A percentile compares a stretch with the other conserved stretches of the same genome.
Evolutionary conservation across 345 rosid species (phyloP).

Genomic region (Gynandropsis gynandra): DNA sequence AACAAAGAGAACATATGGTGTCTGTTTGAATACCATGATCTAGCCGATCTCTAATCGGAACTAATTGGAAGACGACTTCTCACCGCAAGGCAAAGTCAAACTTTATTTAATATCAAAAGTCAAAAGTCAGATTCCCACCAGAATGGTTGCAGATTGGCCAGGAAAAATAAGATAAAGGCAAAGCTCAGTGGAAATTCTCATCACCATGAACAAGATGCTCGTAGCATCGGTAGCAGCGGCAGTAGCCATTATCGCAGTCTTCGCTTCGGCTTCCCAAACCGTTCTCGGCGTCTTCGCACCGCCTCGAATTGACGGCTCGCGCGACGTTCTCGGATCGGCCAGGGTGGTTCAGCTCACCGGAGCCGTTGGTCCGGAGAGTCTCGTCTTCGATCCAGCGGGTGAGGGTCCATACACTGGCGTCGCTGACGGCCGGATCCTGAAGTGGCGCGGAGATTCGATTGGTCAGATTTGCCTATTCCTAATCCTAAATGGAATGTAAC

Average conservation of each 20-base stretch:
- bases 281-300: conserved; percentile 30
- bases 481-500: too few relatives aligned
- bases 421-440: conserved; percentile 55
- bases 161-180: too few relatives aligned
- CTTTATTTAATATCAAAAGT: too few relatives aligned
- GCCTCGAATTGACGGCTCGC: conserved; percentile 33
- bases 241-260: conserved; percentile 20
- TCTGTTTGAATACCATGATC: too few relatives aligned
- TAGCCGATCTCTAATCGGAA: too few relatives aligned
- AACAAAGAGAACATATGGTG: too few relatives aligned
- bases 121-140: too few relatives aligned
- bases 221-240: conserved; percentile 9
- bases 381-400: conserved; percentile 46
- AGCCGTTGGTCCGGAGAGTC: conserved; percentile 66
- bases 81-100: too few relatives aligned
- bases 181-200: too few relatives aligned
- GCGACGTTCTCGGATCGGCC: conserved; percentile 32
- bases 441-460: conserved; percentile 41
- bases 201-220: conserved; percentile 25
- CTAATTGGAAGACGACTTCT: too few relatives aligned
- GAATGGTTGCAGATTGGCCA: too few relatives aligned
- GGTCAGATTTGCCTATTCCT: too few relatives aligned
- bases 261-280: conserved; percentile 10
- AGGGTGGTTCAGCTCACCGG: conserved; percentile 32
- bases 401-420: conserved; percentile 65